Conservation (phyloP, 176 grass and related monocot genomes). For the Aegilops tauschii region DNA sequence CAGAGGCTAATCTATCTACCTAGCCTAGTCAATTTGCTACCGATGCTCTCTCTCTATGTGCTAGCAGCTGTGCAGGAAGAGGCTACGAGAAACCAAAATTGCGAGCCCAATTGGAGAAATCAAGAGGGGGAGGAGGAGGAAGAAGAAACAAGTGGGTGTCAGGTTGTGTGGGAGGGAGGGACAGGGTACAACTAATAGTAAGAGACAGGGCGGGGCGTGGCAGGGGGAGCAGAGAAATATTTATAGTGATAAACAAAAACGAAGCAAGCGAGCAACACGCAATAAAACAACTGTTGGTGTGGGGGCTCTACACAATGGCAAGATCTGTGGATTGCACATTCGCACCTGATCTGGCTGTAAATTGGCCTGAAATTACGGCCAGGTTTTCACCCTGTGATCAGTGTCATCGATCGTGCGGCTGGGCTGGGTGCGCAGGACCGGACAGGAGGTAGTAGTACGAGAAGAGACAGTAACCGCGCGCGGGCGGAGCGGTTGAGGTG, state of each 20-base stretch:
- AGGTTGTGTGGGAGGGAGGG: conserved; percentile 21
- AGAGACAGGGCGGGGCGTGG: conserved; percentile 20
- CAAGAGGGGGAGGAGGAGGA: not conserved
- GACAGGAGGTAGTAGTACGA: not conserved
- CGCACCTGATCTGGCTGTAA: not conserved
- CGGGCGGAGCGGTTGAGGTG: not conserved
- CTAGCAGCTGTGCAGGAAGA: not conserved
- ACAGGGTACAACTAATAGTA: conserved; percentile 33
- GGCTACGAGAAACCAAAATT: not conserved
- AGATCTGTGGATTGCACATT: too few relatives aligned
- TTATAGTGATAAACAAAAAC: conserved; percentile 22
- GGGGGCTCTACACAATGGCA: not conserved
- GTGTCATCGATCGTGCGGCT: not conserved
- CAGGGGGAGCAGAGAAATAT: conserved; percentile 25
- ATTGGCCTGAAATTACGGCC: not conserved
- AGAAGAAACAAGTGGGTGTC: conserved; percentile 3
- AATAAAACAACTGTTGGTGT: conserved; percentile 4
- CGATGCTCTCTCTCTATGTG: not conserved
- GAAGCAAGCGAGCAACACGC: conserved; percentile 14
- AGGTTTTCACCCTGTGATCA: not conserved
- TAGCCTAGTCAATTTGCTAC: not conserved
- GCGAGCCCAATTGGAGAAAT: not conserved
- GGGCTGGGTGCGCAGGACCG: not conserved
- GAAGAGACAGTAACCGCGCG: not conserved
- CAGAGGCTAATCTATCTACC: not conserved